A percentile compares a stretch with the other conserved stretches of the same genome.
These are phyloP conservation scores for Albifimbria verrucaria DNA, from an alignment of 2,329 filamentous ascomycete genomes.

Conservation along the genomic window DNA sequence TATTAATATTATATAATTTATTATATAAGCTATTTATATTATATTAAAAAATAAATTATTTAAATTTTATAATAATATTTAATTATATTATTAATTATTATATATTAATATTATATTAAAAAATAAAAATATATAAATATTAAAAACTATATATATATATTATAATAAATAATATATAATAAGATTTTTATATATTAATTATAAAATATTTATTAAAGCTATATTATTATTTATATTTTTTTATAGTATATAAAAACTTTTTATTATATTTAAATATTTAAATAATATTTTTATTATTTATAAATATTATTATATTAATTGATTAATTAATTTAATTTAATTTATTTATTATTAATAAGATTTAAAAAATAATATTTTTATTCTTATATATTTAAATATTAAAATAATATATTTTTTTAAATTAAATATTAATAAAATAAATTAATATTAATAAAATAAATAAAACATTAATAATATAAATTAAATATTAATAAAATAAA, in stretches of 20 bases:
- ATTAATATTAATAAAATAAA: too few species aligned
- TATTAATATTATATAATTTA: conserved; percentile 1
- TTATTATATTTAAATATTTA: not conserved
- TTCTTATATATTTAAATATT: too few species aligned
- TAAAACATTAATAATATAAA: too few species aligned
- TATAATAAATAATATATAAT: not conserved
- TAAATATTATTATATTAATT: not conserved
- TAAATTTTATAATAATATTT: not conserved
- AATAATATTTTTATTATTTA: not conserved
- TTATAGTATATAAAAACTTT: not conserved
- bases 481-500: not conserved
- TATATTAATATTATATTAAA: not conserved
- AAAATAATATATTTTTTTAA: too few species aligned
- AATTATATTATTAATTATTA: not conserved
- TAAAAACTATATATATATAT: not conserved
- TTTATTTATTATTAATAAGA: not conserved
- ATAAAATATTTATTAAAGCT: not conserved
- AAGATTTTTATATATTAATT: not conserved
- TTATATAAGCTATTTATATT: not conserved
- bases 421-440: too few species aligned
- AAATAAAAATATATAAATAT: not conserved
- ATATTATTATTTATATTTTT: not conserved
- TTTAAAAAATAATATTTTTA: not conserved
- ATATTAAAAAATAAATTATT: not conserved
- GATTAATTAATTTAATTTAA: not conserved